A percentile compares a stretch with the other conserved stretches of the same genome.
Evolutionary conservation across 1,284 basidiomycete genomes (phyloP).

Genomic region (Trichosporon inkin): DNA sequence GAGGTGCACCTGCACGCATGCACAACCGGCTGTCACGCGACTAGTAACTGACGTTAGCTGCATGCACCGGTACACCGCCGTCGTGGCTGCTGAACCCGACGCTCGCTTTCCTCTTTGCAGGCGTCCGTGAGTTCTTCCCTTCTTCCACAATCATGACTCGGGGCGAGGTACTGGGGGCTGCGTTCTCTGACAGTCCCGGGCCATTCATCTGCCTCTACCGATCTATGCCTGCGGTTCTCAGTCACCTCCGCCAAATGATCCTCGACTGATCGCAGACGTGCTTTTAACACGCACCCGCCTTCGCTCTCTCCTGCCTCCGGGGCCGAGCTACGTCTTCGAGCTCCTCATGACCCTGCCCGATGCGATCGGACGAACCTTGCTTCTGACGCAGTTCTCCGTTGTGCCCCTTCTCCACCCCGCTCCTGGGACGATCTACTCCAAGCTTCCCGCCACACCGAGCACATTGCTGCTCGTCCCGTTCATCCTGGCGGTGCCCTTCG

Average conservation of each 20-base stretch:
- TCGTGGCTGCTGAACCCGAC: conserved; percentile 46
- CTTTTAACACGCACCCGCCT: conserved; percentile 44
- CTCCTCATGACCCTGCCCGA: conserved; percentile 41
- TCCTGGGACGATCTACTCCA: neutral
- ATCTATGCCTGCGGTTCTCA: neutral
- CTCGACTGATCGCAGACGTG: conserved; percentile 28
- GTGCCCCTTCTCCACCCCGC: conserved; percentile 32
- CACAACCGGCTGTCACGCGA: neutral
- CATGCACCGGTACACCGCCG: conserved; percentile 41
- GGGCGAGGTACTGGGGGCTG: too few species aligned
- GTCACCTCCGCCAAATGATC: neutral
- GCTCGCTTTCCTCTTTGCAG: conserved; percentile 36
- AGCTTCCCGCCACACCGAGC: conserved; percentile 37
- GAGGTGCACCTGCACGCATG: neutral
- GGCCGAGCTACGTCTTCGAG: conserved; percentile 36
- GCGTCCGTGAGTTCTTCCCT: conserved; percentile 31
- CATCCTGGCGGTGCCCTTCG: conserved; percentile 47
- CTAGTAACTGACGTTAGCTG: conserved; percentile 14
- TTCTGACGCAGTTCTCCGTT: conserved; percentile 46
- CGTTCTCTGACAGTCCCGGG: too few species aligned
- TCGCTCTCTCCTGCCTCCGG: conserved; percentile 30
- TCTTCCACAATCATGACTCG: neutral
- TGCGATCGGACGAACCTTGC: conserved; percentile 46
- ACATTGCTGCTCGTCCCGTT: conserved; percentile 45
- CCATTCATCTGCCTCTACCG: too few species aligned